These are phyloP conservation scores for Aspergillus steynii DNA, from an alignment of 495 filamentous ascomycete species.

Conservation along the genomic window DNA sequence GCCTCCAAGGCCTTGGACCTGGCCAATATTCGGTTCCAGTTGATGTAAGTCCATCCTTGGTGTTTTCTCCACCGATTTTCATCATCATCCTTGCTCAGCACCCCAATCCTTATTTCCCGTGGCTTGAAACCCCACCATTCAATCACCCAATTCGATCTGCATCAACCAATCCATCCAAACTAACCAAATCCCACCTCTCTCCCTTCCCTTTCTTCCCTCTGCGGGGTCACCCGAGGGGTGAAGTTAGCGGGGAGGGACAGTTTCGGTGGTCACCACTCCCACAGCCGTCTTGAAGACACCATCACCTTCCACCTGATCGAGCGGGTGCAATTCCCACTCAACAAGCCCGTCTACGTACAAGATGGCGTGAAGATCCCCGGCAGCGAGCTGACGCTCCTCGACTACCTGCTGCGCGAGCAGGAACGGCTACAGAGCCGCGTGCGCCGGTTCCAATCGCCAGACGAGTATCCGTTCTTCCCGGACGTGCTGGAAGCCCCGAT, in stretches of 20 bases:
- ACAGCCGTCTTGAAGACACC: conserved; percentile 92
- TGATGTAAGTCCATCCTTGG: conserved; percentile 66
- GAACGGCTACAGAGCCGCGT: conserved; percentile 92
- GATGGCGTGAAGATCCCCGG: conserved; percentile 80
- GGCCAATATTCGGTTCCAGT: conserved; percentile 88
- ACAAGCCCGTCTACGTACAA: conserved; percentile 80
- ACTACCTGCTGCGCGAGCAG: conserved; percentile 89
- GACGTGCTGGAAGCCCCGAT: conserved; percentile 77
- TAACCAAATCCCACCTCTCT: conserved; percentile 5
- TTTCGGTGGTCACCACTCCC: conserved; percentile 4
- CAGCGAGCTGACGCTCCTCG: conserved; percentile 74
- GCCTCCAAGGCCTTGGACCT: conserved; percentile 83
- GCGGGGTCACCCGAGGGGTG: neutral
- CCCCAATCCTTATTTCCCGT: neutral
- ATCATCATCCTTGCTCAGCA: conserved; percentile 15
- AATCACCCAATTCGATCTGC: neutral
- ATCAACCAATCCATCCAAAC: neutral
- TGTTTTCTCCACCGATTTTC: neutral
- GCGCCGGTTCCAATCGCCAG: conserved; percentile 91
- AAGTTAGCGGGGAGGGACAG: neutral
- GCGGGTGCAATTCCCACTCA: conserved; percentile 94
- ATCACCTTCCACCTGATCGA: conserved; percentile 99
- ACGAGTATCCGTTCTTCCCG: conserved; percentile 98
- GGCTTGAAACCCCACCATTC: neutral
- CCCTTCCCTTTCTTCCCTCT: neutral